Conservation (phyloP, 139 green algal species). For the Pseudopediastrum boryanum region DNA sequence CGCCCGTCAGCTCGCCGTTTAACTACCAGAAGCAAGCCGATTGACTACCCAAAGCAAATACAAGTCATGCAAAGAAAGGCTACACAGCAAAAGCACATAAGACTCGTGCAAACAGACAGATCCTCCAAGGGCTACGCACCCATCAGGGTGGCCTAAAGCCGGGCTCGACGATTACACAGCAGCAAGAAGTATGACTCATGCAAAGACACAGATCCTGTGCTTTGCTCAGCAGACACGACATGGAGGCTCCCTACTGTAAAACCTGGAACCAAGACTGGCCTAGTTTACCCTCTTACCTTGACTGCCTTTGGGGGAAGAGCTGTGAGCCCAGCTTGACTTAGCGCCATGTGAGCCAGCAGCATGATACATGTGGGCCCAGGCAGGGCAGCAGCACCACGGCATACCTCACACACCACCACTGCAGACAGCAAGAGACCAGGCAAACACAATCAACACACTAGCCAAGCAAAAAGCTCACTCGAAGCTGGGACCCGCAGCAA, state of each 20-base stretch:
- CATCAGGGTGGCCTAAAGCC: too few species aligned
- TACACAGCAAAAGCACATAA: too few species aligned
- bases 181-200: background rate
- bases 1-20: constrained; percentile 21
- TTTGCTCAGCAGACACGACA: too few species aligned
- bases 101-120: too few species aligned
- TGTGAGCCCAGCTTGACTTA: constrained; percentile 60
- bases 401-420: constrained; percentile 57
- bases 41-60: too few species aligned
- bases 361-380: constrained; percentile 45
- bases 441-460: background rate
- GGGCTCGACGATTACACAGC: too few species aligned
- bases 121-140: too few species aligned
- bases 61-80: too few species aligned
- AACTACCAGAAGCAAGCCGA: background rate
- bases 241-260: too few species aligned
- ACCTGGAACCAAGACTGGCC: too few species aligned
- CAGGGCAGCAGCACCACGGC: background rate
- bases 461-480: background rate
- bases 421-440: constrained; percentile 2
- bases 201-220: background rate
- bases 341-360: constrained; percentile 65
- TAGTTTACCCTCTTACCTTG: constrained; percentile 48
- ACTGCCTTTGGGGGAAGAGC: constrained; percentile 55
- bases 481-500: too few species aligned